phyloP scores from a whole-genome alignment of 768 basidiomycete species.

The Amanita rubescens region DNA sequence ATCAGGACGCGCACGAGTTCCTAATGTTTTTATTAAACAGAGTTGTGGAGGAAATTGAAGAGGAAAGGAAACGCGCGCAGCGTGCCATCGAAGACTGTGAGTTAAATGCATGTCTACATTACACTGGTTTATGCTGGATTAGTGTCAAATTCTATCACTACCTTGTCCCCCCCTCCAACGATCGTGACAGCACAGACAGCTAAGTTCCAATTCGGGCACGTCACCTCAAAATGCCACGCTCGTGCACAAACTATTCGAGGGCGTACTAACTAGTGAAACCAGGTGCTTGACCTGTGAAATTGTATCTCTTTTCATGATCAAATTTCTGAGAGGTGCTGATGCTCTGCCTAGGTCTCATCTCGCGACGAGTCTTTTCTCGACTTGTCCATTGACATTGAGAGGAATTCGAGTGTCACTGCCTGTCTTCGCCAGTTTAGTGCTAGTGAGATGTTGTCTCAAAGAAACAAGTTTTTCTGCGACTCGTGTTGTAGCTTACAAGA shows the following conservation, averaged over 20 bases:
- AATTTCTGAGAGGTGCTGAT: conserved; percentile 9
- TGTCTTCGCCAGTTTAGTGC: conserved; percentile 96
- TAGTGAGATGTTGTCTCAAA: conserved; percentile 96
- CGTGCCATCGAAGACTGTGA: conserved; percentile 49
- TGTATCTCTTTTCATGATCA: conserved; percentile 31
- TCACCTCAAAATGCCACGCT: conserved; percentile 58
- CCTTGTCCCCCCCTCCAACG: conserved; percentile 37
- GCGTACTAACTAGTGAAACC: conserved; percentile 92
- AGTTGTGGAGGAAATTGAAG: conserved; percentile 89
- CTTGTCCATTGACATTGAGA: conserved; percentile 98
- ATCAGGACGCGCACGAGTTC: conserved; percentile 99
- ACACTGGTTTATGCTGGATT: conserved; percentile 9
- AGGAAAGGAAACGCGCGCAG: conserved; percentile 44
- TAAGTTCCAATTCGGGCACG: conserved; percentile 39
- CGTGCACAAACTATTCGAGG: conserved; percentile 91
- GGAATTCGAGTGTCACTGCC: conserved; percentile 93
- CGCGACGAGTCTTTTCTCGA: conserved; percentile 97
- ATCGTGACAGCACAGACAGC: conserved; percentile 30
- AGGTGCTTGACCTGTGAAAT: conserved; percentile 97
- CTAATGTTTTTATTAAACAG: conserved; percentile 89
- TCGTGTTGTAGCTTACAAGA: conserved; percentile 95
- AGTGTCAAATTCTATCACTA: conserved; percentile 59
- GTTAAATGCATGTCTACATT: conserved; percentile 21
- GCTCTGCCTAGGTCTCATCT: conserved; percentile 61
- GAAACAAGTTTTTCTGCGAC: conserved; percentile 98